Conservation (phyloP, 768 basidiomycete genomes). For the Auricularia sp. region DNA sequence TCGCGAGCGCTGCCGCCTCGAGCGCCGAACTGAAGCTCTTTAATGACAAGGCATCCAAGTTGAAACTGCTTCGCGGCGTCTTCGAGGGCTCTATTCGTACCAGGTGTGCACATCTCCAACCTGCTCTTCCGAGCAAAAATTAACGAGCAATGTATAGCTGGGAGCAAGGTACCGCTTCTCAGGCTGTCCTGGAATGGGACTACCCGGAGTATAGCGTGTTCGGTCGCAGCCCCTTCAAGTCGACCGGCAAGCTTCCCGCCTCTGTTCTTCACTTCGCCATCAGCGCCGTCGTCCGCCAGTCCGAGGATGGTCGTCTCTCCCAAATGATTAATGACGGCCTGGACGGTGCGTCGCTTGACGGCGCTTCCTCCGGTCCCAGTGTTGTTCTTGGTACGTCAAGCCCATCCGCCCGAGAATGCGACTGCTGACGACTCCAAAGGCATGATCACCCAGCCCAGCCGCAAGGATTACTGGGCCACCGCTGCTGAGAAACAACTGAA, state of each 20-base stretch:
- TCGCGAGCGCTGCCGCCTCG: background rate
- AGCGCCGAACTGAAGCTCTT: background rate
- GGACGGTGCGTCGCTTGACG: slow-evolving; percentile 21
- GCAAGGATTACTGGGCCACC: slow-evolving; percentile 13
- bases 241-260: slow-evolving; percentile 11
- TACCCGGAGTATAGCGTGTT: slow-evolving; percentile 20
- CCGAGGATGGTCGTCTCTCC: slow-evolving; percentile 19
- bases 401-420: background rate
- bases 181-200: slow-evolving; percentile 15
- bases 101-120: slow-evolving; percentile 9
- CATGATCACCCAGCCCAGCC: slow-evolving; percentile 10
- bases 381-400: slow-evolving; percentile 15
- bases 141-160: slow-evolving; percentile 13
- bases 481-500: slow-evolving; percentile 16
- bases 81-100: slow-evolving; percentile 15
- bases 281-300: slow-evolving; percentile 19
- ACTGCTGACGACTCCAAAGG: background rate
- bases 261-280: slow-evolving; percentile 17
- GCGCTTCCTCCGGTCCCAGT: slow-evolving; percentile 17
- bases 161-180: slow-evolving; percentile 22
- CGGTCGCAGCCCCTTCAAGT: slow-evolving; percentile 12
- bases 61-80: background rate
- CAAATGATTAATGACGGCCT: slow-evolving; percentile 17
- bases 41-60: background rate
- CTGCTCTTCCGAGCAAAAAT: background rate